Evolutionary conservation across 345 rosid genomes (phyloP).

Genomic region (Gossypium herbaceum): DNA sequence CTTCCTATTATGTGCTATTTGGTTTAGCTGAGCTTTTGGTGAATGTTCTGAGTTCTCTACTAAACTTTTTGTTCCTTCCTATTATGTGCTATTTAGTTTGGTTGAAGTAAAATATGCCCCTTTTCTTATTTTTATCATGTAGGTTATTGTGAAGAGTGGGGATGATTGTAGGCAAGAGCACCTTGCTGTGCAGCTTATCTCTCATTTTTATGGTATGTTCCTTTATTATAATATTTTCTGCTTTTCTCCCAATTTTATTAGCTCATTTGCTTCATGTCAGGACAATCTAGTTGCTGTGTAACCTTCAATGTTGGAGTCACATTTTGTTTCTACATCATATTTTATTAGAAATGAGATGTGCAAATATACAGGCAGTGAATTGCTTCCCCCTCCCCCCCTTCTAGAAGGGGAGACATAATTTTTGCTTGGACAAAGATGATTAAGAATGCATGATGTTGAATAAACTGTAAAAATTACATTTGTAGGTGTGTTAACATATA

Average conservation of each 20-base stretch:
- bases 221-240: not conserved
- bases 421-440: too few relatives aligned
- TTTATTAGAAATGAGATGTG: not conserved
- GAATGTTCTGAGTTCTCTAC: not conserved
- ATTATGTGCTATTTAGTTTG: not conserved
- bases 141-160: conserved; percentile 97
- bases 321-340: not conserved
- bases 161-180: conserved; percentile 99
- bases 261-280: not conserved
- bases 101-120: not conserved
- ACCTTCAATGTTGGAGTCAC: not conserved
- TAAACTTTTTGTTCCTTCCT: not conserved
- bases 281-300: not conserved
- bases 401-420: too few relatives aligned
- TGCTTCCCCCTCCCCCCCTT: not conserved
- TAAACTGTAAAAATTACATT: too few relatives aligned
- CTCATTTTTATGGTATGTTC: conserved; percentile 91
- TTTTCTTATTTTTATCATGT: conserved; percentile 19
- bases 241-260: not conserved
- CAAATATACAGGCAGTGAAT: not conserved
- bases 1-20: not conserved
- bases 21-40: not conserved
- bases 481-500: too few relatives aligned
- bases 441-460: too few relatives aligned
- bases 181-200: conserved; percentile 97